Conservation (phyloP, 2,329 filamentous ascomycete species). For the Nakataea oryzae region DNA sequence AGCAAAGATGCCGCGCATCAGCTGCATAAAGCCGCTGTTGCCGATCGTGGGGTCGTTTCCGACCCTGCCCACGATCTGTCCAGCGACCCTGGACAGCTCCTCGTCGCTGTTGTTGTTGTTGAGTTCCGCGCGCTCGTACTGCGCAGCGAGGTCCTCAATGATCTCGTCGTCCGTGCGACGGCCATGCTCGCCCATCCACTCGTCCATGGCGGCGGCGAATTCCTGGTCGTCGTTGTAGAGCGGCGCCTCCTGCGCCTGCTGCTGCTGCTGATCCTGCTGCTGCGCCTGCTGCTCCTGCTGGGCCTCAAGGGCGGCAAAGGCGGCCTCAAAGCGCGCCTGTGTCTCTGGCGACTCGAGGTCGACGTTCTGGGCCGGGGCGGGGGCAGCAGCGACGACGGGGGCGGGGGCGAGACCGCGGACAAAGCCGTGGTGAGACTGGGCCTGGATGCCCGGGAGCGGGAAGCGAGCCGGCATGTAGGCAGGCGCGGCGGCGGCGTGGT, state of each 20-base stretch:
- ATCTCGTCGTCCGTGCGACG: slow-evolving; percentile 6
- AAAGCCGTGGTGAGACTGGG: no score
- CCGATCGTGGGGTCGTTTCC: slow-evolving; percentile 65
- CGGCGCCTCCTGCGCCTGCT: background rate
- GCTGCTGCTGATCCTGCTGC: background rate
- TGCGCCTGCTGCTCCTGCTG: background rate
- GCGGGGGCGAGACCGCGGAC: background rate
- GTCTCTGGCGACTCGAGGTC: no score
- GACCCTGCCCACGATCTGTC: slow-evolving; percentile 58
- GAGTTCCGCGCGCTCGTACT: slow-evolving; percentile 13
- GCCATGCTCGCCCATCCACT: slow-evolving; percentile 21
- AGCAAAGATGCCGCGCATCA: slow-evolving; percentile 69
- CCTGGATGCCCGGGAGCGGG: no score
- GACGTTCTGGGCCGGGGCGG: slow-evolving; percentile 5
- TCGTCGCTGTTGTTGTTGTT: slow-evolving; percentile 13
- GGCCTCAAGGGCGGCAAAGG: slow-evolving; percentile 6
- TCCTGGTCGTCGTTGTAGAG: slow-evolving; percentile 5
- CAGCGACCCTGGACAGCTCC: slow-evolving; percentile 60
- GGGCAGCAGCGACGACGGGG: background rate
- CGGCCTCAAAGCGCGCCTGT: slow-evolving; percentile 8
- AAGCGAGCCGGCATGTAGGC: no score
- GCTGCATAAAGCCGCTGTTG: slow-evolving; percentile 63
- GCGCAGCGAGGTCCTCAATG: background rate
- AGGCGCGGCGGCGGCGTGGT: no score
- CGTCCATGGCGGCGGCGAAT: slow-evolving; percentile 15